Conservation (phyloP, 306 rosid genomes). For the Cicer cuneatum region DNA sequence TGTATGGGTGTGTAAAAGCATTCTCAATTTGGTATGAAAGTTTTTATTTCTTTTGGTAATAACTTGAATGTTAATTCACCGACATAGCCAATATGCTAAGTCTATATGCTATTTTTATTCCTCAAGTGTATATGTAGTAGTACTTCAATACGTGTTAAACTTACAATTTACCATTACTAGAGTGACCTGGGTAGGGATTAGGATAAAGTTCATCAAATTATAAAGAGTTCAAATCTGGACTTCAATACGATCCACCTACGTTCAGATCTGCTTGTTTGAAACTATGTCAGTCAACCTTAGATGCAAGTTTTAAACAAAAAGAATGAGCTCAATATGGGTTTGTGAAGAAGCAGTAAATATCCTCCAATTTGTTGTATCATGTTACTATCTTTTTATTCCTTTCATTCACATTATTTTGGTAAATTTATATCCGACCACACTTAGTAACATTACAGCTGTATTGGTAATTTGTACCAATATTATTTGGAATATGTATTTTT, state of each 20-base stretch:
- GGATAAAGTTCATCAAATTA: slow-evolving; percentile 12
- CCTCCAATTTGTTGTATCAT: neutral
- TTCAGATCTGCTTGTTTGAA: slow-evolving; percentile 9
- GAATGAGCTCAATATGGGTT: slow-evolving; percentile 10
- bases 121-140: neutral
- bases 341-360: neutral
- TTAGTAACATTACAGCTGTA: neutral
- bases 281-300: neutral
- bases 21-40: slow-evolving; percentile 7
- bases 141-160: neutral
- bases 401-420: neutral
- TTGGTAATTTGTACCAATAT: neutral
- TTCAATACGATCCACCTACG: neutral
- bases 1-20: slow-evolving; percentile 24
- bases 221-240: slow-evolving; percentile 33
- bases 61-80: slow-evolving; percentile 28
- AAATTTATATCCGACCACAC: neutral
- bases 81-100: slow-evolving; percentile 2
- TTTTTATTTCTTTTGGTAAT: slow-evolving; percentile 32
- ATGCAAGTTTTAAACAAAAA: slow-evolving; percentile 18
- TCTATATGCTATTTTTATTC: slow-evolving; percentile 12
- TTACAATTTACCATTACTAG: neutral
- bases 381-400: slow-evolving; percentile 19
- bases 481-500: neutral
- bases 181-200: slow-evolving; percentile 2